A percentile compares a stretch with the other conserved stretches of the same genome.
Evolutionary conservation across 2,329 filamentous ascomycete genomes (phyloP).

Genomic region (Orbilia quercus): DNA sequence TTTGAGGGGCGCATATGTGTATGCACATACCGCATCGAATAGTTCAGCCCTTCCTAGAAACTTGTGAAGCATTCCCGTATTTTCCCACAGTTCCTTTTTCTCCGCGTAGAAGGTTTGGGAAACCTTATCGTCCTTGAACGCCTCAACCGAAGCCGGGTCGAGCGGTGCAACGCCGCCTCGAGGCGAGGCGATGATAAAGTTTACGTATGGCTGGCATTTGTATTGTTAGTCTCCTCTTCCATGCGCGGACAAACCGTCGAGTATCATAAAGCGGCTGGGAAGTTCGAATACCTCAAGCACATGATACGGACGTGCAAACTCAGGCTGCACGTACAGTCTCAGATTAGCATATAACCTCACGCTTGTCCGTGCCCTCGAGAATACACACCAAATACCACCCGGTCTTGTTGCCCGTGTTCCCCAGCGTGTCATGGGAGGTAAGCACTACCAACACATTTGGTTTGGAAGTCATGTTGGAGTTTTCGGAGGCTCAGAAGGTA

Average conservation of each 20-base stretch:
- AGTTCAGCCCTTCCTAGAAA: slow-evolving; percentile 70
- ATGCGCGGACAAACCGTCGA: no score
- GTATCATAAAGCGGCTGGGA: background rate
- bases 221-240: background rate
- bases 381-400: slow-evolving; percentile 75
- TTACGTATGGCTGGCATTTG: slow-evolving; percentile 64
- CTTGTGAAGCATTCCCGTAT: slow-evolving; percentile 70
- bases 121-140: slow-evolving; percentile 69
- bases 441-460: slow-evolving; percentile 77
- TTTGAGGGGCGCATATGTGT: no score
- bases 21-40: slow-evolving; percentile 70
- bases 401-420: slow-evolving; percentile 68
- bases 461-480: slow-evolving; percentile 29
- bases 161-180: slow-evolving; percentile 72
- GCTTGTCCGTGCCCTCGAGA: no score
- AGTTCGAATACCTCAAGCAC: slow-evolving; percentile 61
- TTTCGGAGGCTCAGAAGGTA: background rate
- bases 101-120: slow-evolving; percentile 69
- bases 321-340: slow-evolving; percentile 62
- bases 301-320: slow-evolving; percentile 74
- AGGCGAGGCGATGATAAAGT: slow-evolving; percentile 72
- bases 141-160: slow-evolving; percentile 70
- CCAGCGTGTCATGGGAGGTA: slow-evolving; percentile 71
- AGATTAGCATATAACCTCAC: no score
- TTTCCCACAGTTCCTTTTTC: slow-evolving; percentile 72